phyloP scores from a whole-genome alignment of 257 asterid genomes.

The Gentiana macrophylla region DNA sequence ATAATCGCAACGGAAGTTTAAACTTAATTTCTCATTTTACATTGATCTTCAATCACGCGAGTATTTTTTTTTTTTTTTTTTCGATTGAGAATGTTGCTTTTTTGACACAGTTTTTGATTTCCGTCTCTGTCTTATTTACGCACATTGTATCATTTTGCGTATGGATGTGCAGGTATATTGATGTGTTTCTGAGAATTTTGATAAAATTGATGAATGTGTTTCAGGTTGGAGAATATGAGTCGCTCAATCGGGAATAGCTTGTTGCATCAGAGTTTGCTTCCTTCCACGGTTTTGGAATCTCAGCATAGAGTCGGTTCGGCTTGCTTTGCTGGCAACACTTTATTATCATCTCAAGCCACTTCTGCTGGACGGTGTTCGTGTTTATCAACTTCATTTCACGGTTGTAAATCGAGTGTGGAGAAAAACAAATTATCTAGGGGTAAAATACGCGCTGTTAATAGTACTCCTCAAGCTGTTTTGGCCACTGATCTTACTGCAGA shows the following conservation, averaged over 20 bases:
- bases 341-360: slow-evolving; percentile 55
- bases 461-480: slow-evolving; percentile 52
- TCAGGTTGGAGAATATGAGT: slow-evolving; percentile 38
- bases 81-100: background rate
- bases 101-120: background rate
- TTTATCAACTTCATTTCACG: slow-evolving; percentile 52
- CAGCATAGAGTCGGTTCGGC: slow-evolving; percentile 53
- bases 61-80: no score
- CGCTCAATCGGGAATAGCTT: slow-evolving; percentile 68
- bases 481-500: slow-evolving; percentile 42
- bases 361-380: slow-evolving; percentile 34
- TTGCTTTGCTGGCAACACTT: slow-evolving; percentile 54
- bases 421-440: slow-evolving; percentile 43
- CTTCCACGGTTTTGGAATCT: slow-evolving; percentile 44
- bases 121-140: background rate
- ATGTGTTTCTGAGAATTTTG: no score
- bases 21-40: no score
- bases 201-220: background rate
- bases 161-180: no score
- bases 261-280: slow-evolving; percentile 58
- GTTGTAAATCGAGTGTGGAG: slow-evolving; percentile 34
- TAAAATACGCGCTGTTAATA: slow-evolving; percentile 27
- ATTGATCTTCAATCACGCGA: no score
- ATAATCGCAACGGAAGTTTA: no score
- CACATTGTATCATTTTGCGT: no score